Conservation (phyloP, 2,329 filamentous ascomycete species). For the Ustilaginoidea virens region DNA sequence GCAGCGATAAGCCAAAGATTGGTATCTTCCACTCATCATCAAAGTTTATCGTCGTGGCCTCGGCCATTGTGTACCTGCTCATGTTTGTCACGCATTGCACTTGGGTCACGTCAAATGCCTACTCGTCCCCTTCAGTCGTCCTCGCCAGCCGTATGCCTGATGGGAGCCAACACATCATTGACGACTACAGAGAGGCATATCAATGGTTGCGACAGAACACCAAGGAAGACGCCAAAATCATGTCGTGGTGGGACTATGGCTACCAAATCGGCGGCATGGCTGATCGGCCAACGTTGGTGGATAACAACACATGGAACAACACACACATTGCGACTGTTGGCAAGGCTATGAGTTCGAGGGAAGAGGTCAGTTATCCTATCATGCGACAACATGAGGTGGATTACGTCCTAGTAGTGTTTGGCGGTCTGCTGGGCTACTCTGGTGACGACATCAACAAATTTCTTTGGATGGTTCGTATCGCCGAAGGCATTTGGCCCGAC, state of each 20-base stretch:
- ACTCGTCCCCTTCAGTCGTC: constrained; percentile 95
- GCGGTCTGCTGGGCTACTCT: constrained; percentile 88
- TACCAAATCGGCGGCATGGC: constrained; percentile 99
- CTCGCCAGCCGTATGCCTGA: constrained; percentile 84
- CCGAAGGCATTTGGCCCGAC: constrained; percentile 98
- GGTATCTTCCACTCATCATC: constrained; percentile 73
- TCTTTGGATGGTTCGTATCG: constrained; percentile 98
- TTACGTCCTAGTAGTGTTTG: constrained; percentile 96
- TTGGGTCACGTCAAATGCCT: constrained; percentile 98
- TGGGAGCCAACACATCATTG: constrained; percentile 94
- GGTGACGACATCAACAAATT: constrained; percentile 99
- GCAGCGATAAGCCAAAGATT: constrained; percentile 56
- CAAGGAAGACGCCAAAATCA: constrained; percentile 85
- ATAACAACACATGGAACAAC: constrained; percentile 99
- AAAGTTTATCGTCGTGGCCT: constrained; percentile 60
- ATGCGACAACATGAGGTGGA: constrained; percentile 98
- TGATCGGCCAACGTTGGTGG: constrained; percentile 87
- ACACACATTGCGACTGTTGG: constrained; percentile 98
- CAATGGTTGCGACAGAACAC: constrained; percentile 99
- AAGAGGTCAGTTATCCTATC: constrained; percentile 97
- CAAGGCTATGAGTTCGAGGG: constrained; percentile 94
- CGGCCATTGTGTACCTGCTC: constrained; percentile 65
- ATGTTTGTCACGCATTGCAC: constrained; percentile 96
- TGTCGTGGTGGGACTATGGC: constrained; percentile 99
- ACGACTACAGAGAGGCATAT: constrained; percentile 98